Conservation (phyloP, 2,329 filamentous ascomycete species). For the Xylariaceae sp. region DNA sequence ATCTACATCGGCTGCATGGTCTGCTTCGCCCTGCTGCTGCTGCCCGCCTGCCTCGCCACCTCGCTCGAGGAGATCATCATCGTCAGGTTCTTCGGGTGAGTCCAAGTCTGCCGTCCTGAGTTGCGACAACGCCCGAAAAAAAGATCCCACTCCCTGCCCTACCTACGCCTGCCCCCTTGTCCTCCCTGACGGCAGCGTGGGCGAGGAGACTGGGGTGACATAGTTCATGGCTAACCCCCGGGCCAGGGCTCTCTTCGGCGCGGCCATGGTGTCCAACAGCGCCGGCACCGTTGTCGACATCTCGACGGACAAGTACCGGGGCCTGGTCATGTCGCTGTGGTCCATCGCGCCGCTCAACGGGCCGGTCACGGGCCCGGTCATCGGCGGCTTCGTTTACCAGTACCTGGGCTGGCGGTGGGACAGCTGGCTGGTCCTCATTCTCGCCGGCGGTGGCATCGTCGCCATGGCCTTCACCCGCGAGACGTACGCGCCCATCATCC, state of each 20-base stretch:
- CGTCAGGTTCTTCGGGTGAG: constrained; percentile 63
- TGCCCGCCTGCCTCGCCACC: constrained; percentile 64
- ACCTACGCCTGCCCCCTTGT: no score
- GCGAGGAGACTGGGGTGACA: no score
- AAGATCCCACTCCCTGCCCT: no score
- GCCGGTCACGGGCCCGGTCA: constrained; percentile 51
- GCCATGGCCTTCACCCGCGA: constrained; percentile 58
- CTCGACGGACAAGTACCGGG: constrained; percentile 69
- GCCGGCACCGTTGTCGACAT: constrained; percentile 81
- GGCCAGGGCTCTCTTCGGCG: constrained; percentile 56
- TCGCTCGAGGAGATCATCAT: constrained; percentile 63
- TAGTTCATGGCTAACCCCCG: constrained; percentile 20
- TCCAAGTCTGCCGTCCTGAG: constrained; percentile 2
- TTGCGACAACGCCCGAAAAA: constrained; percentile 11
- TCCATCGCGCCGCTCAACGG: constrained; percentile 76
- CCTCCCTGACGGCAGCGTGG: no score
- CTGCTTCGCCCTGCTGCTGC: constrained; percentile 59
- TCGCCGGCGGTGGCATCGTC: constrained; percentile 53
- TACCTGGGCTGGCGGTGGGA: constrained; percentile 84
- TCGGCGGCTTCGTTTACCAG: constrained; percentile 74
- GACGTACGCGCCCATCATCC: constrained; percentile 66
- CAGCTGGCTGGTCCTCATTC: constrained; percentile 72
- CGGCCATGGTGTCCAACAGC: constrained; percentile 75
- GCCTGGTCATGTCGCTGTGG: constrained; percentile 78
- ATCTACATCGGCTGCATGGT: constrained; percentile 62